These are phyloP conservation scores for Ophiocordyceps camponoti-rufipedis DNA, from an alignment of 2,329 filamentous ascomycete species.

Conservation along the genomic window DNA sequence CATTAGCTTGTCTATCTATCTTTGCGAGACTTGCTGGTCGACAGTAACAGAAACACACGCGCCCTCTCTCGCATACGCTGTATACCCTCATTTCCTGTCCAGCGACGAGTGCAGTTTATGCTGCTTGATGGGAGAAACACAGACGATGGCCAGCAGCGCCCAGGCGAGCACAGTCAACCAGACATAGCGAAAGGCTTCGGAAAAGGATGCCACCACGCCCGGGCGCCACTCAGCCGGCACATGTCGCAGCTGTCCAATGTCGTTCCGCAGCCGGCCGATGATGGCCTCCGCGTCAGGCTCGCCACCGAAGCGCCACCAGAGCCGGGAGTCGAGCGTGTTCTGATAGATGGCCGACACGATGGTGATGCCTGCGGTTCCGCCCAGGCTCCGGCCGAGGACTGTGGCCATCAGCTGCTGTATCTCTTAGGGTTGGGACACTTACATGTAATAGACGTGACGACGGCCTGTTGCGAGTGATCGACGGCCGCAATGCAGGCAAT, in stretches of 20 bases:
- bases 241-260: slow-evolving; percentile 49
- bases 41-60: no score
- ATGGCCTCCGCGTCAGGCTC: slow-evolving; percentile 45
- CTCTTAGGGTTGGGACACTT: slow-evolving; percentile 5
- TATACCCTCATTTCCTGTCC: slow-evolving; percentile 11
- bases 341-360: slow-evolving; percentile 65
- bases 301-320: slow-evolving; percentile 52
- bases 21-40: no score
- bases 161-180: slow-evolving; percentile 54
- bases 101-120: slow-evolving; percentile 61
- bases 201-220: slow-evolving; percentile 54
- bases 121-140: slow-evolving; percentile 54
- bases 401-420: neutral
- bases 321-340: slow-evolving; percentile 49
- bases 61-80: no score
- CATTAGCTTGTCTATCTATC: no score
- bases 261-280: slow-evolving; percentile 55
- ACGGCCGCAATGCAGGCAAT: slow-evolving; percentile 70
- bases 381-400: slow-evolving; percentile 26
- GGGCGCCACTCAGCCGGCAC: slow-evolving; percentile 52
- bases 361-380: slow-evolving; percentile 29
- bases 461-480: slow-evolving; percentile 67
- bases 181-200: slow-evolving; percentile 57
- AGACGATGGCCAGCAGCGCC: slow-evolving; percentile 38
- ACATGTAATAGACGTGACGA: slow-evolving; percentile 69